Conservation (phyloP, 345 rosid species). For the Eucalyptus cloeziana region DNA sequence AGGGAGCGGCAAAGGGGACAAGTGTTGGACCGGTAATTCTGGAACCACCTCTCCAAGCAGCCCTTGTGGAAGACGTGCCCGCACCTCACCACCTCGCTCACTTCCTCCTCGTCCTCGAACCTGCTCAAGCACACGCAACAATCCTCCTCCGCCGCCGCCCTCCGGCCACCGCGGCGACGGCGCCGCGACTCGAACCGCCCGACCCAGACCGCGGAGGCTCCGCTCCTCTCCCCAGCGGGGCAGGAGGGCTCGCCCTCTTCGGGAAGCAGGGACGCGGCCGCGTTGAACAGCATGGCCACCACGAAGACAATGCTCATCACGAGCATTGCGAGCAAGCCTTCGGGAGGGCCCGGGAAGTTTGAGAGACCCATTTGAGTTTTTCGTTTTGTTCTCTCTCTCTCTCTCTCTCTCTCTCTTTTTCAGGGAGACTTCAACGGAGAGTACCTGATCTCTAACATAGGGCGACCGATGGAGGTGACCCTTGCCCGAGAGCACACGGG, state of each 20-base stretch:
- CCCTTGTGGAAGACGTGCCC: conserved; percentile 77
- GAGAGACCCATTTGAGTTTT: conserved; percentile 49
- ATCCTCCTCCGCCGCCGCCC: conserved; percentile 2
- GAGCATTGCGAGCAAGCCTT: conserved; percentile 57
- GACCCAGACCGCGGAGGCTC: conserved; percentile 14
- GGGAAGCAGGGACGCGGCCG: conserved; percentile 27
- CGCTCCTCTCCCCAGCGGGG: neutral
- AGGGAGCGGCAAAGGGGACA: conserved; percentile 83
- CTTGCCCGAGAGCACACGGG: neutral
- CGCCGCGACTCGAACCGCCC: conserved; percentile 38
- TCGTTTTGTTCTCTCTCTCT: neutral
- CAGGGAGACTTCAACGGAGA: neutral
- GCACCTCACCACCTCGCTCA: conserved; percentile 56
- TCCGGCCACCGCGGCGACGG: neutral
- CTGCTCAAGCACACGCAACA: conserved; percentile 76
- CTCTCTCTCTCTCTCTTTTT: neutral
- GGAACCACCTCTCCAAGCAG: conserved; percentile 72
- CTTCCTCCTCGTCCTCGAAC: conserved; percentile 71
- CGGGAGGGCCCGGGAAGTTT: conserved; percentile 43
- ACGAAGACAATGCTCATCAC: conserved; percentile 56
- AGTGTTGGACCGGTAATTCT: conserved; percentile 12
- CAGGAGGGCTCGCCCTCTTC: neutral
- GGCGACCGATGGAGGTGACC: neutral
- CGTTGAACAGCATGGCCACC: conserved; percentile 48
- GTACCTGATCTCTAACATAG: neutral